Evolutionary conservation across 108 stramenopile species (phyloP), one percentile per base, ranked within the genome.

Genomic region (Skeletonema potamos): DNA sequence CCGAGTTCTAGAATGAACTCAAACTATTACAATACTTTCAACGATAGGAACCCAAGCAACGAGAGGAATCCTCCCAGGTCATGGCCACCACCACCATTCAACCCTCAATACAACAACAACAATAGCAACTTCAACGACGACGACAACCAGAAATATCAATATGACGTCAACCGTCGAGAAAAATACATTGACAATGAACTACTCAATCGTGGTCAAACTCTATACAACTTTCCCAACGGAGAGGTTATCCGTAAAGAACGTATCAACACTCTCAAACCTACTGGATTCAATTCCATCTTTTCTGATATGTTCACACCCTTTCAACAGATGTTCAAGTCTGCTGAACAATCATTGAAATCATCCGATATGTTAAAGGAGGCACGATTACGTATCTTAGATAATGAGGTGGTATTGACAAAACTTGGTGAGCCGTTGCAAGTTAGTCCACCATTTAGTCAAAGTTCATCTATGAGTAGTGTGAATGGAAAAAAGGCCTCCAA

Each of bases 401-500:
- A 91, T 72, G 68, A 63, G 9, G 61, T 37, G 1, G 69, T 76
- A 27, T 39, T 30, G 15, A 17, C 67, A 17, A 51, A 73, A 4
- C 64, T 94, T 46, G 93, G 90, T 17, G 85, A 76, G 51, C 87
- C 89, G 0, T 70, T 94, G 29, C 72, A 77, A 55, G 72, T 90
- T 20, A 79, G 85, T 9, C 26, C 68, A 22, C 92, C 92, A 2
- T 87, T 89, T 71, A 87, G 87, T 4, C 90, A 94, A 71, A 66
- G 77, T 13, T 77, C 77, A 10, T 76, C 80, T 11, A 78, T 82
- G 12, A 68, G 68, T 13, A 69, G 27, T 22, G 83, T 94, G 26
- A 94, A 91, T 71, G 90, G 86, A 1, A 70, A 82, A 33, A 86
- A 64, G 27, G 64, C 77, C 26, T 56, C 75, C 26, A 74, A 74